phyloP scores from a whole-genome alignment of 2,329 filamentous ascomycete species.

The Albifimbria verrucaria region DNA sequence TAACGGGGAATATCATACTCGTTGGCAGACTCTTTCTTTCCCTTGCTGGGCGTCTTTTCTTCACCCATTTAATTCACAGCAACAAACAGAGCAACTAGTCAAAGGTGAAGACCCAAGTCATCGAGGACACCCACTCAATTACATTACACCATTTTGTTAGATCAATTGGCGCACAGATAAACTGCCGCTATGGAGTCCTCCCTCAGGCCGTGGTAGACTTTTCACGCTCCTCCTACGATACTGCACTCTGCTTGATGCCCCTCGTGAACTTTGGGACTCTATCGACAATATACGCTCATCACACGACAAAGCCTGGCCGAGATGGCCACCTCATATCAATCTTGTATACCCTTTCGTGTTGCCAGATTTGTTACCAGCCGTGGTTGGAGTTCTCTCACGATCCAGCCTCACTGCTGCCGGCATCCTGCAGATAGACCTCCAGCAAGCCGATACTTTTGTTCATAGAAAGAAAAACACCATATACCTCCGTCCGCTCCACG shows the following conservation, averaged over 20 bases:
- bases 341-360: conserved; percentile 63
- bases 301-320: conserved; percentile 58
- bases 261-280: conserved; percentile 40
- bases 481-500: conserved; percentile 30
- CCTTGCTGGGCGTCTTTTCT: too few species aligned
- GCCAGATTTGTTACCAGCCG: conserved; percentile 40
- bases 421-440: conserved; percentile 28
- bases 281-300: conserved; percentile 55
- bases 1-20: too few species aligned
- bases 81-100: too few species aligned
- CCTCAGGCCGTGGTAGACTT: background rate
- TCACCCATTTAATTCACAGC: too few species aligned
- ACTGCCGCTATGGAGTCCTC: background rate
- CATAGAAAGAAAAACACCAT: conserved; percentile 50
- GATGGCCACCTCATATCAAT: conserved; percentile 67
- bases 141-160: too few species aligned
- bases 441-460: conserved; percentile 42
- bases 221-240: conserved; percentile 44
- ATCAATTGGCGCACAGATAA: background rate
- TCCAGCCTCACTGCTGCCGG: conserved; percentile 8
- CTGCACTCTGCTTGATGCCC: conserved; percentile 61
- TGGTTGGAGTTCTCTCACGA: conserved; percentile 27
- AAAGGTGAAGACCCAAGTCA: too few species aligned
- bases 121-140: too few species aligned
- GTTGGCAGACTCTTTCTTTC: too few species aligned